Base-by-base conservation (phyloP, 345 rosid species). In the Garcia nutans region DNA sequence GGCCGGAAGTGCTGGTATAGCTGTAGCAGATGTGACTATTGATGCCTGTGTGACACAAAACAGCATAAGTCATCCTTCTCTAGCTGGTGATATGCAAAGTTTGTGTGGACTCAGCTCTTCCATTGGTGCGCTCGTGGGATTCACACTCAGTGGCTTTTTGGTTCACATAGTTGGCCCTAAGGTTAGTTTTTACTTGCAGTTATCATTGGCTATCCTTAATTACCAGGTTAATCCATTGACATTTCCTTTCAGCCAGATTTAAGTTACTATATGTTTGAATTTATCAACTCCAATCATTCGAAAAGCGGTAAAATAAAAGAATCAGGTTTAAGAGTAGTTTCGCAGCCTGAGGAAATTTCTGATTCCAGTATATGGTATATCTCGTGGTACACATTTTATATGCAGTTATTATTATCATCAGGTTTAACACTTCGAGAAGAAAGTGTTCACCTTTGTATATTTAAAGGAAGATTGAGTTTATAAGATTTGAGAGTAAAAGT, bases 31-130 rank as follows among this genome's bases (percentile, higher is more conserved):
- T 80, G 97, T 91, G 68, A 83, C 94, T 7, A 87, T 91, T 26
- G 94, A 90, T 86, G 94, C 94, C 20, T 90, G 92, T 78, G 91
- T 90, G 20, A 83, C 94, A 11, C 88, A 91, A 56, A 85, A 85
- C 80, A 85, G 90, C 49, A 86, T 87, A 64, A 86, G 77, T 22
- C 88, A 85, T 77, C 92, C 92, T 74, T 79, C 85, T n/a, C 89
- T 90, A 60, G 92, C 94, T 61, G 89, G 83, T 26, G 94, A 91
- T 78, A 80, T 90, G 90, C 97, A 92, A 76, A 88, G 89, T 83
- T 79, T 92, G 82, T 89, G 94, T 85, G 91, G 87, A n/a, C 47
- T 92, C 75, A 80, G 89, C 71, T 83, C 89, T 1, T 88, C 97
- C 6, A 73, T 85, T 74, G 97, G 97, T 42, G 87, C 92, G 2